phyloP scores from a whole-genome alignment of 2,329 filamentous ascomycete genomes.

The Monascus ruber region DNA sequence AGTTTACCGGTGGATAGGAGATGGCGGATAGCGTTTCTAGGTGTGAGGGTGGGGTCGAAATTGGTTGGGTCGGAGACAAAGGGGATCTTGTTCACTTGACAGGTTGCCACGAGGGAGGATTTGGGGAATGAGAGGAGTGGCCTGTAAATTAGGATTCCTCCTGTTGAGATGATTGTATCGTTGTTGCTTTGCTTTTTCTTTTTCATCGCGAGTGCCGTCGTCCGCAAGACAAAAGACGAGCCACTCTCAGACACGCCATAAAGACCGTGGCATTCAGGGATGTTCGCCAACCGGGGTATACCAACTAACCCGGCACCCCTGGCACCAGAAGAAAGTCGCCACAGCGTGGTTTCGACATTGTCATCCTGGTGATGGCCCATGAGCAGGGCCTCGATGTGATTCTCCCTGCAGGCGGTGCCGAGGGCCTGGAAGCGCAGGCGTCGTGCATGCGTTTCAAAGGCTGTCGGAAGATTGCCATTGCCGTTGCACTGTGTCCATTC shows the following conservation, averaged over 20 bases:
- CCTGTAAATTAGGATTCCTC: constrained; percentile 25
- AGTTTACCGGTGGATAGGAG: constrained; percentile 49
- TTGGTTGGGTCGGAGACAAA: constrained; percentile 90
- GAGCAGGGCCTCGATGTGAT: constrained; percentile 50
- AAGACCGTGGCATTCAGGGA: constrained; percentile 75
- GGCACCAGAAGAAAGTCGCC: constrained; percentile 61
- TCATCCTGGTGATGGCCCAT: constrained; percentile 85
- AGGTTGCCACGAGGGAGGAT: constrained; percentile 53
- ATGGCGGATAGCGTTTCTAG: constrained; percentile 68
- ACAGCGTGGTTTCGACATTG: constrained; percentile 78
- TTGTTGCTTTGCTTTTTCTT: constrained; percentile 1
- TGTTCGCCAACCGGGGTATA: constrained; percentile 52
- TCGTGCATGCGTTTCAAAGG: constrained; percentile 69
- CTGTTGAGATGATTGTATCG: constrained; percentile 15
- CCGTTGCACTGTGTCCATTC: constrained; percentile 37
- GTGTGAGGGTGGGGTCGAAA: constrained; percentile 60
- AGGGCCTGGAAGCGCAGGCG: constrained; percentile 61
- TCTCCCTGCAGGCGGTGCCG: constrained; percentile 46
- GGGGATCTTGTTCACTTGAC: constrained; percentile 50
- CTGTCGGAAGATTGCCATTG: constrained; percentile 36
- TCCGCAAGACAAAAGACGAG: constrained; percentile 29
- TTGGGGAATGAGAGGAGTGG: constrained; percentile 48
- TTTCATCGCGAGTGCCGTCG: not conserved
- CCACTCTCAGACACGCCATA: constrained; percentile 61
- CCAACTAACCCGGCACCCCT: constrained; percentile 59